A percentile compares a stretch with the other conserved stretches of the same genome.
phyloP scores from a whole-genome alignment of 257 asterid species.

The Paulownia fortunei region DNA sequence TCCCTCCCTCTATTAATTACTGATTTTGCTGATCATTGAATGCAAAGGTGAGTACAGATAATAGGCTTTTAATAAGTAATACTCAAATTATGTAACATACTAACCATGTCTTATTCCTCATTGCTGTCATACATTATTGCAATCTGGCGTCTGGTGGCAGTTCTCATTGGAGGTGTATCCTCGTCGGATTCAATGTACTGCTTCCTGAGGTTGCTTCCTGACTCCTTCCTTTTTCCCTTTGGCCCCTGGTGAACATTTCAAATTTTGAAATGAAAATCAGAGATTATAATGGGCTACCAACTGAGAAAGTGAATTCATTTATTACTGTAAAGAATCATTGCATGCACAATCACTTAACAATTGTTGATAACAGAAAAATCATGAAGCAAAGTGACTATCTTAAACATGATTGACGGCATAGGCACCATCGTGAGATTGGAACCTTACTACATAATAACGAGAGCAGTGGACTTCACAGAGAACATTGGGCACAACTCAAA shows the following conservation, averaged over 20 bases:
- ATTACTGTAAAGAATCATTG: background rate
- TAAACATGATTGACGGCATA: background rate
- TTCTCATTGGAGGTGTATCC: background rate
- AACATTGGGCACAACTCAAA: too few species aligned
- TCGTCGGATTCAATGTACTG: slow-evolving; percentile 14
- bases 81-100: background rate
- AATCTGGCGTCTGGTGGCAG: background rate
- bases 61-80: background rate
- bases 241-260: slow-evolving; percentile 1
- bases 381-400: background rate
- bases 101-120: slow-evolving; percentile 8
- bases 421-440: too few species aligned
- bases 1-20: background rate
- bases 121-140: background rate
- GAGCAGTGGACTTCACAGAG: too few species aligned
- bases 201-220: background rate
- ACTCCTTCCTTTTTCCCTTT: background rate
- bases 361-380: background rate
- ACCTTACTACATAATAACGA: too few species aligned
- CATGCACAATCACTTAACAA: background rate
- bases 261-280: background rate
- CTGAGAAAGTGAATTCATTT: background rate
- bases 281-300: background rate
- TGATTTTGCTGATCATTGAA: background rate
- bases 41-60: background rate